phyloP scores from a whole-genome alignment of 1,139 yeast species.

The Taphrina flavorubra region DNA sequence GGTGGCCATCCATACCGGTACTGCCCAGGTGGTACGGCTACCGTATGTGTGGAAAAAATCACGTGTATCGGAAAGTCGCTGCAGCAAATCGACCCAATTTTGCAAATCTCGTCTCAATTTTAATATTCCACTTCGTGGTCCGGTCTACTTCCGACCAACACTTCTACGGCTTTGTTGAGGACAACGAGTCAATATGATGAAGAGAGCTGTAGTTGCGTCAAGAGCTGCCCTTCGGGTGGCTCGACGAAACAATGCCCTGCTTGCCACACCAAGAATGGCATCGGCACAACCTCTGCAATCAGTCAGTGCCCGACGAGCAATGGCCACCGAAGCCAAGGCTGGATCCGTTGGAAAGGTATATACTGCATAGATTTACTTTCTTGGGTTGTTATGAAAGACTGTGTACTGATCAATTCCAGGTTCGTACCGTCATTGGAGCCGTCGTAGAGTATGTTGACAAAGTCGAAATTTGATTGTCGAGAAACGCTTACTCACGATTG shows the following conservation, averaged over 20 bases:
- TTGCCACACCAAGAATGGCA: conserved; percentile 26
- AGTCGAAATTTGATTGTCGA: no score
- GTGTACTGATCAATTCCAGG: not conserved
- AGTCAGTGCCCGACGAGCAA: conserved; percentile 23
- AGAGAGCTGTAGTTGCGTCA: conserved; percentile 24
- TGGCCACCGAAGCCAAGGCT: conserved; percentile 41
- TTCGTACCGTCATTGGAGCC: conserved; percentile 39
- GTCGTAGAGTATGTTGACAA: conserved; percentile 16
- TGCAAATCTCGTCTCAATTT: conserved; percentile 20
- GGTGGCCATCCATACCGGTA: no score
- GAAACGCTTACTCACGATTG: not conserved
- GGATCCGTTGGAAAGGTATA: conserved; percentile 26
- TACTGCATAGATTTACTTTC: not conserved
- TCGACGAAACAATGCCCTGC: conserved; percentile 23
- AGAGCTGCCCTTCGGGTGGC: conserved; percentile 30
- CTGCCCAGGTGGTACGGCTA: no score
- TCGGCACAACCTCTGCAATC: conserved; percentile 15
- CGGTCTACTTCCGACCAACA: conserved; percentile 20
- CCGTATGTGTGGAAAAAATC: not conserved
- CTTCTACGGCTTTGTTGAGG: conserved; percentile 9
- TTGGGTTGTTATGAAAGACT: no score
- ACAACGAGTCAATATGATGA: conserved; percentile 20
- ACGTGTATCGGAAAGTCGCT: conserved; percentile 1
- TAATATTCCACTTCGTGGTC: conserved; percentile 13
- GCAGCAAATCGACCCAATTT: conserved; percentile 3